Base-by-base conservation (phyloP, 768 basidiomycete genomes). In the Leccinum disarticulatum region DNA sequence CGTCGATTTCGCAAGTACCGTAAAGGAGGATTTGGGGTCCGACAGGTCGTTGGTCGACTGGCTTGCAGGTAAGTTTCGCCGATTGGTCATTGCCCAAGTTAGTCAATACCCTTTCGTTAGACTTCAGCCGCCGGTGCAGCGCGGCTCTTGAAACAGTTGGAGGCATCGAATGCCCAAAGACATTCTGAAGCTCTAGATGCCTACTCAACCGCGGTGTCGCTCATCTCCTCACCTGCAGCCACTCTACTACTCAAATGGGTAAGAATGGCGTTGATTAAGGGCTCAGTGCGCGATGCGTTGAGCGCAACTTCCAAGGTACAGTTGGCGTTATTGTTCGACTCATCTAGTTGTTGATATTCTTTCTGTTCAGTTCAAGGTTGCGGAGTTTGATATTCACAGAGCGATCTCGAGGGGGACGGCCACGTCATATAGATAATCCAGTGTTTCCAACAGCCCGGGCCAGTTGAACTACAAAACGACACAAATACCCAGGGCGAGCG, bases 331-430 rank as follows among this genome's bases (percentile, higher is more conserved):
- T 41, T 5, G 1, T 17, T n/a, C 33, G 3, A 4, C 22, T 22
- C 8, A 11, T 4, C 7, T 5, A 3, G 3, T 38, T 28, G 1
- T 25, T 14, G 8, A 17, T 19, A 11, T n/a, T 3, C 19, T 46
- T 28, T 30, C 1, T 28, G 4, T 11, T 17, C 8, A 62, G 59
- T 61, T 62, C 52, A 54, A 51, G 25, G 3, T 63, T 35, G 38
- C 61, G 1, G 28, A 2, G 4, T 56, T 56, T 11, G 11, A 25
- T 13, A 8, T 57, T 2, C 56, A 54, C 6, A 47, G 7, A 7
- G 28, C 6, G 1, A 52, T 14, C 61, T 64, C 1, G 47, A 56
- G 10, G 9, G 8, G 4, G 30, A 7, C 8, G 38, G 46, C 31
- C 63, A 52, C 1, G 11, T 43, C 8, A 15, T 6, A 3, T 33